phyloP scores from a whole-genome alignment of 2,329 filamentous ascomycete species.

The Venturia oleaginea region DNA sequence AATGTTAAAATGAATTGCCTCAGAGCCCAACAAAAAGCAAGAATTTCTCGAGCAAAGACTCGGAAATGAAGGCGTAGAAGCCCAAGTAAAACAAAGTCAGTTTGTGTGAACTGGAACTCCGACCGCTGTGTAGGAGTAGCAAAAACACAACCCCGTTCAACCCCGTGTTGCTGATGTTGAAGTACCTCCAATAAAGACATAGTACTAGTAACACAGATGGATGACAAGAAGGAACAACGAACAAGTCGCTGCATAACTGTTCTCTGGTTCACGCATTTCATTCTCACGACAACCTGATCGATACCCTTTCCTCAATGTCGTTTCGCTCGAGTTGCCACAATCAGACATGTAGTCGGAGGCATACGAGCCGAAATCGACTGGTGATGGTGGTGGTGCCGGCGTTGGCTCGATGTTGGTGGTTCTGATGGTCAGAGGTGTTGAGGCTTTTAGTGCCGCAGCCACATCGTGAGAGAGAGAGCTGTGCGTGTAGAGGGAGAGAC shows the following conservation, averaged over 20 bases:
- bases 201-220: not conserved
- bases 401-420: constrained; percentile 12
- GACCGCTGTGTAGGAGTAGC: not conserved
- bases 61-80: not conserved
- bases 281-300: not conserved
- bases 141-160: not conserved
- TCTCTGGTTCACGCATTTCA: too few relatives aligned
- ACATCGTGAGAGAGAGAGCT: constrained; percentile 32
- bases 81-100: not conserved
- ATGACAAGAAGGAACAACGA: not conserved
- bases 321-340: constrained; percentile 1
- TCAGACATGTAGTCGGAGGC: constrained; percentile 8
- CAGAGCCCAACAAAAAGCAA: not conserved
- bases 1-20: not conserved
- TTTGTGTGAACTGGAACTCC: not conserved
- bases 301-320: not conserved
- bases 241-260: too few relatives aligned
- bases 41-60: not conserved
- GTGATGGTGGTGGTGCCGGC: constrained; percentile 30
- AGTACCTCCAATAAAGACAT: not conserved
- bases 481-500: constrained; percentile 33
- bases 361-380: constrained; percentile 30
- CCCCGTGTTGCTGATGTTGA: not conserved
- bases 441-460: constrained; percentile 31
- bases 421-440: constrained; percentile 19